phyloP scores from a whole-genome alignment of 805 yeast genomes.

The Huiozyma sinensis region DNA sequence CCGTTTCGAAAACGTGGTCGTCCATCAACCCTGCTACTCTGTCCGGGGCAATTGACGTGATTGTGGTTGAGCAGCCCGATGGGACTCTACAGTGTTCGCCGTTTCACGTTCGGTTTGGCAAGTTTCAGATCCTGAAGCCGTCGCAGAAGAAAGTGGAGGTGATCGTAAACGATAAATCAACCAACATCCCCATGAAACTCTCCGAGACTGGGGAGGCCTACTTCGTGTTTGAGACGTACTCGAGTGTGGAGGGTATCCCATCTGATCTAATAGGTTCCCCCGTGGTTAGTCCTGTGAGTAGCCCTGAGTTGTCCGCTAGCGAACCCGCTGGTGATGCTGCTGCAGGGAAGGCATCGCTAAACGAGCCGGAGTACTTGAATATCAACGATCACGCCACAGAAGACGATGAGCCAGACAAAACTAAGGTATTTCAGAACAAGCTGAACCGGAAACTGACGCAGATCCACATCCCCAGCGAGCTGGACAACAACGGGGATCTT shows the following conservation, averaged over 20 bases:
- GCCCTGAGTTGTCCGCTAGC: conserved; percentile 36
- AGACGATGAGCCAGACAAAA: conserved; percentile 1
- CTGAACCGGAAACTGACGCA: conserved; percentile 54
- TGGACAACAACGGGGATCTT: conserved; percentile 83
- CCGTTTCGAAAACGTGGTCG: conserved; percentile 94
- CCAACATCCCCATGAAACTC: conserved; percentile 86
- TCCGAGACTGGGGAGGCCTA: conserved; percentile 98
- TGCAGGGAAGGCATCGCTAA: neutral
- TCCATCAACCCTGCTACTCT: conserved; percentile 93
- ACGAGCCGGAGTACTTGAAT: conserved; percentile 1
- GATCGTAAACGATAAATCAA: conserved; percentile 68
- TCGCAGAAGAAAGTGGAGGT: conserved; percentile 91
- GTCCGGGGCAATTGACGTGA: conserved; percentile 94
- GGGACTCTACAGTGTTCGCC: conserved; percentile 81
- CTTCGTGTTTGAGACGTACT: conserved; percentile 82
- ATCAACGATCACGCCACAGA: neutral
- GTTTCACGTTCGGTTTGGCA: conserved; percentile 93
- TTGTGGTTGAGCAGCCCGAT: conserved; percentile 82
- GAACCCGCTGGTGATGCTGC: conserved; percentile 14
- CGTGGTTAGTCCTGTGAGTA: conserved; percentile 53
- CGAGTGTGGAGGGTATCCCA: conserved; percentile 51
- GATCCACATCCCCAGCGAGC: conserved; percentile 75
- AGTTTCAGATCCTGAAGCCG: conserved; percentile 83
- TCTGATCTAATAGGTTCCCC: conserved; percentile 77
- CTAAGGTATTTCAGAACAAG: conserved; percentile 25